These are phyloP conservation scores for Nakaseomyces delphensis DNA, from an alignment of 1,139 yeast species.

Conservation along the genomic window DNA sequence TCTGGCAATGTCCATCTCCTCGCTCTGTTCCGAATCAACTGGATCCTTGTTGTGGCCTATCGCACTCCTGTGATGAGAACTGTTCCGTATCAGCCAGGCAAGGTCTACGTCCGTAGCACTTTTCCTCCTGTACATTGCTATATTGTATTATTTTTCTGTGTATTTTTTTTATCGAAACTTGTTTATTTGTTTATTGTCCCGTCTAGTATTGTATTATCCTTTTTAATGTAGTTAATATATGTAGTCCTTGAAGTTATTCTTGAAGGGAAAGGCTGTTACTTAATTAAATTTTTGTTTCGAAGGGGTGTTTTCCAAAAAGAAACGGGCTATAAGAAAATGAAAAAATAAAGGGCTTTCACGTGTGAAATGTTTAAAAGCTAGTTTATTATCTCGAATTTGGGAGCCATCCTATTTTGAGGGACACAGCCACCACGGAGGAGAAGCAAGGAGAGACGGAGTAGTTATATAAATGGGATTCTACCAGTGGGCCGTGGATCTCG, in stretches of 20 bases:
- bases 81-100: constrained; percentile 7
- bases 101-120: constrained; percentile 7
- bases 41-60: not conserved
- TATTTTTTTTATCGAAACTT: not conserved
- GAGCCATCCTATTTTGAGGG: too few species aligned
- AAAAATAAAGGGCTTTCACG: too few species aligned
- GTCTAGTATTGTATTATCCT: not conserved
- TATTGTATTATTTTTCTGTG: not conserved
- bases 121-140: constrained; percentile 4
- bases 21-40: not conserved
- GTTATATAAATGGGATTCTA: not conserved
- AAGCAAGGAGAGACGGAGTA: not conserved
- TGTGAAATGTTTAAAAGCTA: too few species aligned
- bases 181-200: not conserved
- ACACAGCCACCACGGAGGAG: not conserved
- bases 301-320: too few species aligned
- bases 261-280: too few species aligned
- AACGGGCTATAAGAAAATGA: too few species aligned
- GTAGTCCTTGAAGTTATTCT: too few species aligned
- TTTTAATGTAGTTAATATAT: not conserved
- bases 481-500: constrained; percentile 5
- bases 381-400: too few species aligned
- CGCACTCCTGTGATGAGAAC: constrained; percentile 4
- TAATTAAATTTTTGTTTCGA: too few species aligned
- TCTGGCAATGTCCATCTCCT: not conserved